phyloP scores from a whole-genome alignment of 192 early-diverging fungal species.

The Geranomyces variabilis region DNA sequence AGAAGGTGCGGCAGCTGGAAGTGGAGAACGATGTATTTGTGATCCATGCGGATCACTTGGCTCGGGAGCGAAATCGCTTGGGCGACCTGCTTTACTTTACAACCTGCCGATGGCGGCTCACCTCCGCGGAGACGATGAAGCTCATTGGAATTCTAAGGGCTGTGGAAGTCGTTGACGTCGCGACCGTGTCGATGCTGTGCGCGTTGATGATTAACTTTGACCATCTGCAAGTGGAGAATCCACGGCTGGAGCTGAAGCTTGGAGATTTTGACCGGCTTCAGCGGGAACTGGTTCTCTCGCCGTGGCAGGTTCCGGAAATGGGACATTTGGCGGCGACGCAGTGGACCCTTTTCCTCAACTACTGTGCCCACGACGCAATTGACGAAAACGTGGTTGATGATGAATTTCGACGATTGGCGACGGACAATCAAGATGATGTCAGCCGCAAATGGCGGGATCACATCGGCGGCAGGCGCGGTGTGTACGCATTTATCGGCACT shows the following conservation, averaged over 20 bases:
- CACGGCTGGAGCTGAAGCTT: background rate
- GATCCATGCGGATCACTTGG: background rate
- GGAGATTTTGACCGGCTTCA: slow-evolving; percentile 1
- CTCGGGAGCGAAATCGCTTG: slow-evolving; percentile 10
- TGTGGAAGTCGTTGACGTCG: slow-evolving; percentile 1
- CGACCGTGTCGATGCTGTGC: slow-evolving; percentile 19
- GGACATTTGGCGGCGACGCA: slow-evolving; percentile 16
- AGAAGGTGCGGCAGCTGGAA: background rate
- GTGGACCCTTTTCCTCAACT: slow-evolving; percentile 19
- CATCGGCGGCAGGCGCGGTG: background rate
- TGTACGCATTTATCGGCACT: slow-evolving; percentile 23
- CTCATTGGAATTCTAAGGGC: slow-evolving; percentile 10
- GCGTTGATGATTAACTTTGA: slow-evolving; percentile 11
- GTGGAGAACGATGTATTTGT: slow-evolving; percentile 20
- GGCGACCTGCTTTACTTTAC: slow-evolving; percentile 15
- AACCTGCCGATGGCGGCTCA: slow-evolving; percentile 20
- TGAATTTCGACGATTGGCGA: background rate
- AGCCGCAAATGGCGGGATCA: slow-evolving; percentile 23
- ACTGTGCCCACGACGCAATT: background rate
- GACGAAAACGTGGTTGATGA: slow-evolving; percentile 6
- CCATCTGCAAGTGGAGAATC: background rate
- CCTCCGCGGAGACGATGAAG: background rate
- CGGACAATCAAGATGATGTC: slow-evolving; percentile 1
- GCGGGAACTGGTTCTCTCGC: background rate
- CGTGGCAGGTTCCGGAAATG: slow-evolving; percentile 23